Evolutionary conservation across 306 rosid species (phyloP).

Genomic region (Vachellia pachyceras): DNA sequence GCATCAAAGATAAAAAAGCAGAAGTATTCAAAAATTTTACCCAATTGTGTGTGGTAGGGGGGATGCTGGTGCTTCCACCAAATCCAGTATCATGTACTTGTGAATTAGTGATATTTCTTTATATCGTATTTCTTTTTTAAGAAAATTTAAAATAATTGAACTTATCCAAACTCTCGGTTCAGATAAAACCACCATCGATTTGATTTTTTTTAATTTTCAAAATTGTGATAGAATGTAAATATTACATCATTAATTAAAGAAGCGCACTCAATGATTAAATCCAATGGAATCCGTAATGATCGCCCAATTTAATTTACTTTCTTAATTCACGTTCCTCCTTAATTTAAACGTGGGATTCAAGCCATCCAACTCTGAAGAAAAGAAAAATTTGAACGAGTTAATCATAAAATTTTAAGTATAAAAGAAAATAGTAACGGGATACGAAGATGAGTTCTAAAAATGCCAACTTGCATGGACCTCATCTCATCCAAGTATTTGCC

Average conservation of each 20-base stretch:
- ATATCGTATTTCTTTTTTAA: too few species aligned
- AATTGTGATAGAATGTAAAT: not conserved
- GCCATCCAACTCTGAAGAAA: not conserved
- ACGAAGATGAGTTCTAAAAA: not conserved
- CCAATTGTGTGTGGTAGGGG: too few species aligned
- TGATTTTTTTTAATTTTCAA: not conserved
- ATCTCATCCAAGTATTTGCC: not conserved
- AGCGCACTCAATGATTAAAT: not conserved
- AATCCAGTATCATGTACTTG: not conserved
- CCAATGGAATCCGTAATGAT: not conserved
- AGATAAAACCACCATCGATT: not conserved
- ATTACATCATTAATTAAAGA: not conserved
- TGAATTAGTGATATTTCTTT: too few species aligned
- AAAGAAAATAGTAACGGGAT: not conserved
- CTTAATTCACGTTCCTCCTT: not conserved
- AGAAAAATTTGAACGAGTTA: not conserved
- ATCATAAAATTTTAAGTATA: not conserved
- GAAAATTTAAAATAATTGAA: not conserved
- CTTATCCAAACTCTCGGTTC: not conserved
- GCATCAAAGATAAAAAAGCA: too few species aligned
- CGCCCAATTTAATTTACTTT: not conserved
- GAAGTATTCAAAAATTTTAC: too few species aligned
- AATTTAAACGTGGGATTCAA: not conserved
- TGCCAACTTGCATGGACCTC: conserved; percentile 22
- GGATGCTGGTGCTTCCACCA: not conserved